phyloP scores from a whole-genome alignment of 768 basidiomycete genomes.

The Naematelia encephala region DNA sequence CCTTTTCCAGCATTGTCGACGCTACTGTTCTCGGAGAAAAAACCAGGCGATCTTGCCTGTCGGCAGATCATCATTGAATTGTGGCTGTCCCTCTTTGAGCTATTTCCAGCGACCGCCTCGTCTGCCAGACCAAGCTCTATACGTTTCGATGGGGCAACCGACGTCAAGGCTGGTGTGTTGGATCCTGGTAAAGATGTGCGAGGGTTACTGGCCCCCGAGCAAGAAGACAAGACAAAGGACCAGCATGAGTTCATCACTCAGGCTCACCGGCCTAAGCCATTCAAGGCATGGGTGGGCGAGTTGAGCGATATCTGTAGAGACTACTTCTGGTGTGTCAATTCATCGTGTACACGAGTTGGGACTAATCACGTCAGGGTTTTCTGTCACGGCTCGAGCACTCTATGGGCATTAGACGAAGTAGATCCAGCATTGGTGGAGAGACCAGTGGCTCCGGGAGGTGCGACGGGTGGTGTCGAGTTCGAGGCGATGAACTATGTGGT shows the following conservation, averaged over 20 bases:
- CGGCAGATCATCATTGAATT: conserved; percentile 88
- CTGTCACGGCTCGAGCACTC: conserved; percentile 87
- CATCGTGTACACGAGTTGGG: conserved; percentile 2
- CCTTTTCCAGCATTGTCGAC: conserved; percentile 80
- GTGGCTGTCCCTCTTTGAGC: conserved; percentile 77
- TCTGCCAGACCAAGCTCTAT: conserved; percentile 28
- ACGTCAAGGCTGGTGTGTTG: not conserved
- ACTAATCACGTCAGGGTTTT: conserved; percentile 52
- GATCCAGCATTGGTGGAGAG: conserved; percentile 82
- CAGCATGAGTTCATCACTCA: conserved; percentile 52
- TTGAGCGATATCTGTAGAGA: conserved; percentile 87
- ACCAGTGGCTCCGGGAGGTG: conserved; percentile 78
- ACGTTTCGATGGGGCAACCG: conserved; percentile 16
- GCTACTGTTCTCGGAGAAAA: conserved; percentile 93
- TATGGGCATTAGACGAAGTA: conserved; percentile 80
- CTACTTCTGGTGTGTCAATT: conserved; percentile 52
- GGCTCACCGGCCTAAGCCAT: conserved; percentile 57
- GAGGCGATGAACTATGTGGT: conserved; percentile 97
- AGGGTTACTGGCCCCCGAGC: conserved; percentile 32
- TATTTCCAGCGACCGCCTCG: conserved; percentile 55
- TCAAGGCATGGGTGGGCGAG: conserved; percentile 76
- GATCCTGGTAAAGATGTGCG: conserved; percentile 11
- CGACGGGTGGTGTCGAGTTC: conserved; percentile 97
- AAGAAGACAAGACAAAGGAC: conserved; percentile 37
- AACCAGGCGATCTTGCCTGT: conserved; percentile 87